Conservation (phyloP, 1,284 basidiomycete species). For the Ganoderma lingzhi region DNA sequence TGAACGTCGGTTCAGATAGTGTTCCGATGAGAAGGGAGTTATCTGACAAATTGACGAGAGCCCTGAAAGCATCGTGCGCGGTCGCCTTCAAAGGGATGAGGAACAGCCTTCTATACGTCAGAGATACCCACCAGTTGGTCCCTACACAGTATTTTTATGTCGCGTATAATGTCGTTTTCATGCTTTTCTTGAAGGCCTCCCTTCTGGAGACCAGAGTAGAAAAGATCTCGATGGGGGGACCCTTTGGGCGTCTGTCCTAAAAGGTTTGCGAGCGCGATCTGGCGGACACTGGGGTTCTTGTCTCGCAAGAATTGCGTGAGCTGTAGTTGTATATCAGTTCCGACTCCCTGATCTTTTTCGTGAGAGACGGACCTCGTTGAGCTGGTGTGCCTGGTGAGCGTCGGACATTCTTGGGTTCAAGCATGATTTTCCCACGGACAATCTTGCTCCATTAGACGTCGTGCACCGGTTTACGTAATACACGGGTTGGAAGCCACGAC, state of each 20-base stretch:
- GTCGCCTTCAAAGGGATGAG: constrained; percentile 63
- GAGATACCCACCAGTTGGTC: constrained; percentile 73
- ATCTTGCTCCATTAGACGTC: constrained; percentile 25
- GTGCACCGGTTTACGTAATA: constrained; percentile 36
- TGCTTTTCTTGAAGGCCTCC: constrained; percentile 68
- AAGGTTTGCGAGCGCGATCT: constrained; percentile 87
- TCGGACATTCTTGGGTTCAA: constrained; percentile 38
- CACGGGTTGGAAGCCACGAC: constrained; percentile 12
- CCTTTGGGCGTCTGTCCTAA: constrained; percentile 81
- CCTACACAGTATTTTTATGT: constrained; percentile 85
- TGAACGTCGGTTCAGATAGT: constrained; percentile 80
- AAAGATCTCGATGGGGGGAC: constrained; percentile 77
- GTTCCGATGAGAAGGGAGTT: constrained; percentile 74
- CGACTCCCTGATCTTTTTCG: not conserved
- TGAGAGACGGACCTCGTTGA: constrained; percentile 59
- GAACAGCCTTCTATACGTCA: not conserved
- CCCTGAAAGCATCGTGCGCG: constrained; percentile 95
- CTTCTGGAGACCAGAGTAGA: constrained; percentile 65
- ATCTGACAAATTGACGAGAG: constrained; percentile 94
- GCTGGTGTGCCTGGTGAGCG: constrained; percentile 59
- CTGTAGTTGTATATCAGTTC: constrained; percentile 32
- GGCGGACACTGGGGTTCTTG: constrained; percentile 86
- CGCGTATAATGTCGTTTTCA: constrained; percentile 74
- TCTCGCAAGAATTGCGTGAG: constrained; percentile 89
- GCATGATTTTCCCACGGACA: constrained; percentile 38